A percentile compares a stretch with the other conserved stretches of the same genome.
Conservation (phyloP, 768 basidiomycete species). For the Lactarius pseudohatsudake region DNA sequence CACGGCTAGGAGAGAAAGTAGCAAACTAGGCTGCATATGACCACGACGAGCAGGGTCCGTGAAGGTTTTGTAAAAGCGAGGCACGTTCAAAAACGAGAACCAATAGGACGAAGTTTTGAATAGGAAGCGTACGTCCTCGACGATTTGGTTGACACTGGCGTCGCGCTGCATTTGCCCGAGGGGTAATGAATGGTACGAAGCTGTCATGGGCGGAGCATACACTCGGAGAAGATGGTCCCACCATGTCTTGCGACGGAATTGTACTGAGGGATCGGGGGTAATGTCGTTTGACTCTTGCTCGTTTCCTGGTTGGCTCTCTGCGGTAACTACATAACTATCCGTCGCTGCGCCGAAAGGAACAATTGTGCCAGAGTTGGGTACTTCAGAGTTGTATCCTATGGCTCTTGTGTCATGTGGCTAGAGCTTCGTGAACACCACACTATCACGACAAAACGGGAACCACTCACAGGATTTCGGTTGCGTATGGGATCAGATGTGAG, state of each 20-base stretch:
- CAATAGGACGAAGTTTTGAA: slow-evolving; percentile 67
- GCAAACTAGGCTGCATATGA: slow-evolving; percentile 64
- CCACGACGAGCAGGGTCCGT: slow-evolving; percentile 54
- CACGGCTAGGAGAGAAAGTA: slow-evolving; percentile 61
- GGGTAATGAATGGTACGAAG: slow-evolving; percentile 5
- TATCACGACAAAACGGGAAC: background rate
- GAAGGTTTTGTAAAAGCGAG: slow-evolving; percentile 61
- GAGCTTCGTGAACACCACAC: background rate
- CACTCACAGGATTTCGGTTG: slow-evolving; percentile 3
- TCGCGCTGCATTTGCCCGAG: slow-evolving; percentile 48
- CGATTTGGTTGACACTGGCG: slow-evolving; percentile 45
- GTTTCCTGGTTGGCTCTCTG: slow-evolving; percentile 14
- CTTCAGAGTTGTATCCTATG: background rate
- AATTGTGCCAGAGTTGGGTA: background rate
- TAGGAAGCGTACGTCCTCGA: slow-evolving; percentile 59
- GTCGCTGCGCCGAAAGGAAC: background rate
- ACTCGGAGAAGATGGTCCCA: slow-evolving; percentile 68
- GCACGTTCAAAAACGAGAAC: slow-evolving; percentile 73
- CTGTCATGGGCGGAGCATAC: slow-evolving; percentile 38
- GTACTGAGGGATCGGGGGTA: slow-evolving; percentile 55
- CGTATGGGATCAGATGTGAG: background rate
- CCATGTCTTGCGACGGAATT: slow-evolving; percentile 73
- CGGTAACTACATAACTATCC: background rate
- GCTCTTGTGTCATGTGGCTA: slow-evolving; percentile 4
- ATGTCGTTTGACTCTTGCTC: slow-evolving; percentile 26